A percentile compares a stretch with the other conserved stretches of the same genome.
Conservation (phyloP, 805 yeast species). For the Candida incommunis region DNA sequence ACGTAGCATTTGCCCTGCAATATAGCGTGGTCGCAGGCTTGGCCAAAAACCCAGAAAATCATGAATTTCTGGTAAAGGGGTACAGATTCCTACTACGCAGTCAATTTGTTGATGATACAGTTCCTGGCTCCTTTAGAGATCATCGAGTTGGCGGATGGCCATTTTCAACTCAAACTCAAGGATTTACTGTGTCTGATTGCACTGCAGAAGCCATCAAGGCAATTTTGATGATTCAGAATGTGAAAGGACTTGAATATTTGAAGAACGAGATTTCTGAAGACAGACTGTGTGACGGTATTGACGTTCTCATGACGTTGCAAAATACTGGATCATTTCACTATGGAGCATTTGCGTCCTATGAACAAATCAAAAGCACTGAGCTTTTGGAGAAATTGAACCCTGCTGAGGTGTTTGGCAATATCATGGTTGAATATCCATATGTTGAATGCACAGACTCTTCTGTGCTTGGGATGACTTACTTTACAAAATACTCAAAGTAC, state of each 20-base stretch:
- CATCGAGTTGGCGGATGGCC: slow-evolving; percentile 88
- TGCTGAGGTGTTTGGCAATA: slow-evolving; percentile 95
- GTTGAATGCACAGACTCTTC: slow-evolving; percentile 97
- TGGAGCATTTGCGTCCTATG: slow-evolving; percentile 92
- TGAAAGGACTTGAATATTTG: slow-evolving; percentile 36
- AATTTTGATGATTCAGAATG: slow-evolving; percentile 73
- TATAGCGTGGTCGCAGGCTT: slow-evolving; percentile 68
- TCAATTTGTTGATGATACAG: slow-evolving; percentile 75
- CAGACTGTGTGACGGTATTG: slow-evolving; percentile 54
- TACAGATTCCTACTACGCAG: slow-evolving; percentile 64
- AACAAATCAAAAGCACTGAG: slow-evolving; percentile 68
- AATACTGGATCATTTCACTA: slow-evolving; percentile 64
- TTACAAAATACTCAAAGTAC: slow-evolving; percentile 51
- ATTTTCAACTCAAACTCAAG: slow-evolving; percentile 88
- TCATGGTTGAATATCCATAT: slow-evolving; percentile 97
- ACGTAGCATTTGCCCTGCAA: slow-evolving; percentile 81
- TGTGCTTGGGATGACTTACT: slow-evolving; percentile 75
- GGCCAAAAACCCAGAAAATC: slow-evolving; percentile 53
- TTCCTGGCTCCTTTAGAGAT: slow-evolving; percentile 67
- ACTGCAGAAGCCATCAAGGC: slow-evolving; percentile 95
- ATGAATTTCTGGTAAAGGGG: slow-evolving; percentile 46
- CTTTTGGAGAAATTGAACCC: slow-evolving; percentile 71
- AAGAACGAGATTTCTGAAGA: slow-evolving; percentile 39
- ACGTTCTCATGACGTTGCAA: slow-evolving; percentile 61
- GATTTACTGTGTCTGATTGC: slow-evolving; percentile 92